phyloP scores from a whole-genome alignment of 371 early-diverging fungal genomes.

The Blakeslea trispora region DNA sequence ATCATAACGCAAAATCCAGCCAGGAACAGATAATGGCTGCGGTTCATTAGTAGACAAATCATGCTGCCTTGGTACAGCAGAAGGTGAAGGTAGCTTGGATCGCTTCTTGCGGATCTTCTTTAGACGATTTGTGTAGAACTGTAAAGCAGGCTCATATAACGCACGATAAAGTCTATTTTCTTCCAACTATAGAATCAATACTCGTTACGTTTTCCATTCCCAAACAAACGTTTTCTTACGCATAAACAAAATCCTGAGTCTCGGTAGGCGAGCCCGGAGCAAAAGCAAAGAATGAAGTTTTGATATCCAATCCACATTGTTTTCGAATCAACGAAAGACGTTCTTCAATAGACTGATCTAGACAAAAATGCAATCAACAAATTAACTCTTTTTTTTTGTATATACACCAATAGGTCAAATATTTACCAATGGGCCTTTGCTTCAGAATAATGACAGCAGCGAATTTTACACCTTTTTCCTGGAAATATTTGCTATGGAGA shows the following conservation, averaged over 20 bases:
- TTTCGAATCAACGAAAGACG: conserved; percentile 62
- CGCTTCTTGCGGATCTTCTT: conserved; percentile 75
- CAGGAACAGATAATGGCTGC: conserved; percentile 56
- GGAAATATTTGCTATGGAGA: conserved; percentile 57
- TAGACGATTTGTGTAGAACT: conserved; percentile 74
- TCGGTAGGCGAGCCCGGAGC: conserved; percentile 54
- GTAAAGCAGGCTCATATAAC: conserved; percentile 66
- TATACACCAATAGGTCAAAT: neutral
- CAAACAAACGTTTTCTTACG: conserved; percentile 38
- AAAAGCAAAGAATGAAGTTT: conserved; percentile 66
- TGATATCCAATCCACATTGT: conserved; percentile 65
- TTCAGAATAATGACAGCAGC: conserved; percentile 69
- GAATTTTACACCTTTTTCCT: conserved; percentile 74
- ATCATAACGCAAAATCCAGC: conserved; percentile 86
- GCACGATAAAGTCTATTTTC: conserved; percentile 60
- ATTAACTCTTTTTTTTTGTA: neutral
- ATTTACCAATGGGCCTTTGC: conserved; percentile 53
- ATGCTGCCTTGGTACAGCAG: conserved; percentile 28
- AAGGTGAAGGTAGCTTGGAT: conserved; percentile 58
- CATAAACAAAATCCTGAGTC: conserved; percentile 66
- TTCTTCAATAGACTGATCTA: conserved; percentile 67
- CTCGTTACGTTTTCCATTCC: neutral
- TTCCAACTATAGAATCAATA: neutral
- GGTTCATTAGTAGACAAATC: conserved; percentile 36
- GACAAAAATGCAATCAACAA: neutral